These are phyloP conservation scores for Naganishia onofrii DNA, from an alignment of 768 basidiomycete genomes.

Conservation along the genomic window DNA sequence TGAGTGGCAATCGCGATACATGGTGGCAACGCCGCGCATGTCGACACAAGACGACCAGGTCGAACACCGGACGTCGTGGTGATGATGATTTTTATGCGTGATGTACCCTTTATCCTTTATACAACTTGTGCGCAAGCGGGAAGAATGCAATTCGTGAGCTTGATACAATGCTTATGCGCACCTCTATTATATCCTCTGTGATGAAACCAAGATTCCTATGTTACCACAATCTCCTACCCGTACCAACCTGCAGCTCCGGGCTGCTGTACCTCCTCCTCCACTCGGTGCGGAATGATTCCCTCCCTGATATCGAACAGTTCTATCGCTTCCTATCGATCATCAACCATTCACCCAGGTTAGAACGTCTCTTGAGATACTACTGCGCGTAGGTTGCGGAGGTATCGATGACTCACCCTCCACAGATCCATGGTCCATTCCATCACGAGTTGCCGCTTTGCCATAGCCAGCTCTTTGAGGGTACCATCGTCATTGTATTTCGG, in stretches of 20 bases:
- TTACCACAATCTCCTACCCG: constrained; percentile 12
- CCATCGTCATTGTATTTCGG: background rate
- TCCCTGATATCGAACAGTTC: constrained; percentile 76
- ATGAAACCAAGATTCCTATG: background rate
- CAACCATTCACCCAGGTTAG: background rate
- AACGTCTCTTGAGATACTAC: background rate
- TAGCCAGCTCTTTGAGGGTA: constrained; percentile 57
- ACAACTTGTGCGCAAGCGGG: background rate
- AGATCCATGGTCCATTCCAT: constrained; percentile 86
- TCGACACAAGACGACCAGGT: too few relatives aligned
- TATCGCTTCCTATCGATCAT: constrained; percentile 69
- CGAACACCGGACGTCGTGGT: background rate
- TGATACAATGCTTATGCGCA: constrained; percentile 5
- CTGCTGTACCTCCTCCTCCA: constrained; percentile 17
- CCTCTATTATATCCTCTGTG: background rate
- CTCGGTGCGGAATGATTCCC: constrained; percentile 70
- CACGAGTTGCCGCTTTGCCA: constrained; percentile 78
- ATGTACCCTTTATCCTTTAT: constrained; percentile 6
- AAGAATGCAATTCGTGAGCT: background rate
- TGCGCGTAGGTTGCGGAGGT: background rate
- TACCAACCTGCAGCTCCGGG: constrained; percentile 37
- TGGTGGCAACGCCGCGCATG: too few relatives aligned
- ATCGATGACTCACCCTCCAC: constrained; percentile 66
- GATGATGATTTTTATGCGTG: background rate
- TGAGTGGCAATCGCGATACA: too few relatives aligned